Percentiles rank a stretch among this genome's conserved stretches.
These are phyloP conservation scores for Pythium myriotylum DNA, from an alignment of 352 stramenopile genomes.

Conservation along the genomic window DNA sequence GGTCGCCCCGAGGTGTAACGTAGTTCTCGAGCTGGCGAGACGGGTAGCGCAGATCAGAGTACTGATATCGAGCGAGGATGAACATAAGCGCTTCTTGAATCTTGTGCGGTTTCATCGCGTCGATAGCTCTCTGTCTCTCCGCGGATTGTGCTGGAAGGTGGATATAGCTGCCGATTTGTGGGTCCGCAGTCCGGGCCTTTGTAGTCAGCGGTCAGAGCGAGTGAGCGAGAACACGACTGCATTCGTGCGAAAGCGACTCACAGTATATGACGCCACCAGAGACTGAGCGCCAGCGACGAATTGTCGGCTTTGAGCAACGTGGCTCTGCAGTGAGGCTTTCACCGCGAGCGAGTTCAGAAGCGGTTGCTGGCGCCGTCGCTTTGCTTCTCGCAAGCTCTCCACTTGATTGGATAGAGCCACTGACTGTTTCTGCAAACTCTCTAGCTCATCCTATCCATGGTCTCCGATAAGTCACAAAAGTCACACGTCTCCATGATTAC, in stretches of 20 bases:
- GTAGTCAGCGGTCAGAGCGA: neutral
- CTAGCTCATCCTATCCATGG: conserved; percentile 10
- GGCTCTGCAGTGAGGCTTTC: conserved; percentile 6
- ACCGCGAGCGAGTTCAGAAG: neutral
- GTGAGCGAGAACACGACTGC: too few relatives aligned
- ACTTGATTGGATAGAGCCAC: neutral
- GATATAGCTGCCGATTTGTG: conserved; percentile 9
- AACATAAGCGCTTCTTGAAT: conserved; percentile 8
- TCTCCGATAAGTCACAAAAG: neutral
- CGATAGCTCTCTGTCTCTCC: neutral
- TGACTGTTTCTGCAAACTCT: neutral
- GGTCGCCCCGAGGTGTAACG: conserved; percentile 3
- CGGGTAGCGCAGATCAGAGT: conserved; percentile 3
- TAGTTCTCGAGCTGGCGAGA: conserved; percentile 12
- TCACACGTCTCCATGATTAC: neutral
- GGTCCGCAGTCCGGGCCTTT: conserved; percentile 1
- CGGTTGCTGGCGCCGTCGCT: neutral
- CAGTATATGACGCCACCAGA: neutral
- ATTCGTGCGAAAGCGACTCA: neutral
- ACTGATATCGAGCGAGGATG: conserved; percentile 4
- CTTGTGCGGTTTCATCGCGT: conserved; percentile 7
- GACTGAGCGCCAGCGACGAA: conserved; percentile 5
- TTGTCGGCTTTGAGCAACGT: neutral
- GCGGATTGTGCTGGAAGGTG: neutral
- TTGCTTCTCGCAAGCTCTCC: neutral